Percentiles rank a stretch among this genome's conserved stretches.
Conservation (phyloP, 1,284 basidiomycete genomes). For the Leccinum huronense region DNA sequence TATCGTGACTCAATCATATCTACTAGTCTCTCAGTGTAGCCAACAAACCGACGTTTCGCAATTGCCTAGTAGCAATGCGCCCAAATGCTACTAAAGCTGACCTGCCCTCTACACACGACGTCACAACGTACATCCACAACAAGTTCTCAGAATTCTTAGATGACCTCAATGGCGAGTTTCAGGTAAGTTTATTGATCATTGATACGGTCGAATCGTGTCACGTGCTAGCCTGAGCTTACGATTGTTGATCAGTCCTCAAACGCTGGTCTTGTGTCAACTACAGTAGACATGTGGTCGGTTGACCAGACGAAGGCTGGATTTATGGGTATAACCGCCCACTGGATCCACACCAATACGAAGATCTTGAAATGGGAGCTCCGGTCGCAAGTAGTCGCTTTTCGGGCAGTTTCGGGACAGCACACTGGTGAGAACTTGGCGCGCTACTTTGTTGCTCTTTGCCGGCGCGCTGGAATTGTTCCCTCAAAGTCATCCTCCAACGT, state of each 20-base stretch:
- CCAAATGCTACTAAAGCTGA: neutral
- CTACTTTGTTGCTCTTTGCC: neutral
- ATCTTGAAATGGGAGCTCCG: neutral
- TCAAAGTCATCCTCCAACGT: neutral
- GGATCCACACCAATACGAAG: neutral
- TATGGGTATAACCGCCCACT: neutral
- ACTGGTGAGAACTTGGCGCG: neutral
- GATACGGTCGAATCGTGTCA: neutral
- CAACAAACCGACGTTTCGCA: neutral
- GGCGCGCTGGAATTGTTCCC: neutral
- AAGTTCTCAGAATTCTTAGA: neutral
- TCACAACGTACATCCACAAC: neutral
- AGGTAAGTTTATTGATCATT: neutral
- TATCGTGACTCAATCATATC: neutral
- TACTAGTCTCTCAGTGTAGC: neutral
- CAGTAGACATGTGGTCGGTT: slow-evolving; percentile 1
- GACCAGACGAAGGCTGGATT: neutral
- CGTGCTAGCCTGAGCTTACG: neutral
- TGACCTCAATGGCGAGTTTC: neutral
- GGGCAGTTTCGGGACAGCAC: neutral
- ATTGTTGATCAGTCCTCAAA: neutral
- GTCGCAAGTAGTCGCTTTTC: neutral
- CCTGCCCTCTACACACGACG: neutral
- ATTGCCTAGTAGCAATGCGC: neutral
- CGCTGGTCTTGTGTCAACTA: neutral